A percentile compares a stretch with the other conserved stretches of the same genome.
phyloP scores from a whole-genome alignment of 2,329 filamentous ascomycete species.

The Sporothrix sp. region DNA sequence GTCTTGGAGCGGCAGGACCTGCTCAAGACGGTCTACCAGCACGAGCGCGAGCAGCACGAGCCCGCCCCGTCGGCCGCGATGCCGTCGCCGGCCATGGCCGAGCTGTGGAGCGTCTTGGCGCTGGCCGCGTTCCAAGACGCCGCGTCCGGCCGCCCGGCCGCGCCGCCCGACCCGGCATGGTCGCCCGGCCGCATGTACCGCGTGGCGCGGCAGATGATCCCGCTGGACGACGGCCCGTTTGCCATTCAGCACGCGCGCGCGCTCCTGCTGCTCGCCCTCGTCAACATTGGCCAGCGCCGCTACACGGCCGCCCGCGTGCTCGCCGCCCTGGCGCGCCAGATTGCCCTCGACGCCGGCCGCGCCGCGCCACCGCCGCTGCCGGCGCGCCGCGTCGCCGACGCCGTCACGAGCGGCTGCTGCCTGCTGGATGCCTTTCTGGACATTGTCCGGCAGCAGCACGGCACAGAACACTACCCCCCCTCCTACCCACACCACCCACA shows the following conservation, averaged over 20 bases:
- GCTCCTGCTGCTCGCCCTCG: constrained; percentile 48
- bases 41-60: constrained; percentile 19
- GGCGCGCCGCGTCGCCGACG: constrained; percentile 18
- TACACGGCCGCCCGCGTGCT: constrained; percentile 52
- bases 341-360: constrained; percentile 24
- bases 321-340: constrained; percentile 53
- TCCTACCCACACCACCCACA: background rate
- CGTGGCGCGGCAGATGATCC: constrained; percentile 40
- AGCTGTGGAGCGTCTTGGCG: constrained; percentile 51
- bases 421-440: constrained; percentile 52
- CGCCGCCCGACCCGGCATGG: background rate
- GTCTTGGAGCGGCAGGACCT: constrained; percentile 59
- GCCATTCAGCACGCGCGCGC: constrained; percentile 46
- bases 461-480: background rate
- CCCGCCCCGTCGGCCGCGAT: background rate
- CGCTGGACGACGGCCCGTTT: constrained; percentile 36
- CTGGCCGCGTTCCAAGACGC: constrained; percentile 46
- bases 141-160: constrained; percentile 16
- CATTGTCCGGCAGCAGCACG: constrained; percentile 1
- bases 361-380: background rate
- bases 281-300: constrained; percentile 52
- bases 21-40: constrained; percentile 37
- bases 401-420: constrained; percentile 44
- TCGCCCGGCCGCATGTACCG: constrained; percentile 36
- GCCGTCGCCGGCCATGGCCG: constrained; percentile 24